Percentiles rank a stretch among this genome's conserved stretches.
Evolutionary conservation across 2,329 filamentous ascomycete species (phyloP).

Genomic region (Alternaria longipes): DNA sequence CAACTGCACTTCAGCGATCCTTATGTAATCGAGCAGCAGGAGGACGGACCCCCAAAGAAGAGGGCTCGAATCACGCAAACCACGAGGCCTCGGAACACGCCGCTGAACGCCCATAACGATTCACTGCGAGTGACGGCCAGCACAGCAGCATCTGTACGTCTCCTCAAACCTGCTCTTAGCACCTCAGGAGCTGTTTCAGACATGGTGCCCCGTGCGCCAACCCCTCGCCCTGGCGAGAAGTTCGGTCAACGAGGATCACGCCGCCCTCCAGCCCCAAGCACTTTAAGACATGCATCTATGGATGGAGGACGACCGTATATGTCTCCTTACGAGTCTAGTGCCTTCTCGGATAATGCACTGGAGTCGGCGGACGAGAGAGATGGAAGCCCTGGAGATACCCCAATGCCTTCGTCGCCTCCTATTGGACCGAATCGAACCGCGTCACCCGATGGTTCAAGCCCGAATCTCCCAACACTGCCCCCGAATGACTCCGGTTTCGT

Average conservation of each 20-base stretch:
- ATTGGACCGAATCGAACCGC: conserved; percentile 67
- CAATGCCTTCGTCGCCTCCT: conserved; percentile 91
- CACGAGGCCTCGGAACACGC: conserved; percentile 74
- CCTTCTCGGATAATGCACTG: conserved; percentile 54
- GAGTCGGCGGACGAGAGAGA: conserved; percentile 61
- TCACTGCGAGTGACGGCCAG: conserved; percentile 90
- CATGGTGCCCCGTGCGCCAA: conserved; percentile 78
- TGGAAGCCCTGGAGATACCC: conserved; percentile 65
- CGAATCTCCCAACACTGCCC: conserved; percentile 68
- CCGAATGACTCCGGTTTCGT: conserved; percentile 81
- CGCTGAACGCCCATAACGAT: conserved; percentile 77
- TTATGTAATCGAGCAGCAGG: conserved; percentile 41
- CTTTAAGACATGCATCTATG: conserved; percentile 70
- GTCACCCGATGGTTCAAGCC: conserved; percentile 79
- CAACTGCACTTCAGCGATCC: conserved; percentile 31
- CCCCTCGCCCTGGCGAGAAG: conserved; percentile 69
- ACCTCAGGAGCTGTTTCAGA: conserved; percentile 67
- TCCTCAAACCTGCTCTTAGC: conserved; percentile 75
- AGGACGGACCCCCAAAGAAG: conserved; percentile 73
- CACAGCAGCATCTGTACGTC: conserved; percentile 85
- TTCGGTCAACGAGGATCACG: conserved; percentile 41
- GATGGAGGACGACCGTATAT: conserved; percentile 47
- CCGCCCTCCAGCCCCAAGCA: conserved; percentile 55
- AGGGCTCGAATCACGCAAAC: conserved; percentile 79
- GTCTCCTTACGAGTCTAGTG: conserved; percentile 44